These are phyloP conservation scores for Boletus vermiculosoides DNA, from an alignment of 768 basidiomycete species.

Conservation along the genomic window DNA sequence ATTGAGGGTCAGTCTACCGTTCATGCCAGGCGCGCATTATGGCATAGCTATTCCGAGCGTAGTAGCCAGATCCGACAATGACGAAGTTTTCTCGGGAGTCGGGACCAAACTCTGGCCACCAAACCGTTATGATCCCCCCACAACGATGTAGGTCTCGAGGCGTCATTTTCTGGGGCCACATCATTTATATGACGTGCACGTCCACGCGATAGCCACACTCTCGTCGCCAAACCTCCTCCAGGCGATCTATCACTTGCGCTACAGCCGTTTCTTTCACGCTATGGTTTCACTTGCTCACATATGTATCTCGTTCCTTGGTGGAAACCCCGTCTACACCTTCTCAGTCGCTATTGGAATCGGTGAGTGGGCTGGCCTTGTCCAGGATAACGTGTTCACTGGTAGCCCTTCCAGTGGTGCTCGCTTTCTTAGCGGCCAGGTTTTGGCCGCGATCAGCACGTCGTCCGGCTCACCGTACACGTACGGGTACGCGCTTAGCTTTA, in stretches of 20 bases:
- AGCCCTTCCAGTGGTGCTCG: neutral
- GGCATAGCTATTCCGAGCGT: neutral
- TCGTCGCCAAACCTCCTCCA: neutral
- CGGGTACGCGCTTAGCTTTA: neutral
- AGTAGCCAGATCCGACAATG: neutral
- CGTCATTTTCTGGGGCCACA: neutral
- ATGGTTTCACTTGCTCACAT: constrained; percentile 1
- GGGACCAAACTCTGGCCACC: neutral
- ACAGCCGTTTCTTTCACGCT: neutral
- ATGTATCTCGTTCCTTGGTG: neutral
- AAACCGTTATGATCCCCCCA: neutral
- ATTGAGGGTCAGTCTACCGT: neutral
- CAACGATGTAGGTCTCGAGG: neutral
- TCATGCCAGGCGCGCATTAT: neutral
- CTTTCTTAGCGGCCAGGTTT: neutral
- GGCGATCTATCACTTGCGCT: neutral
- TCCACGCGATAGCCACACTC: neutral
- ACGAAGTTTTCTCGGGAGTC: neutral
- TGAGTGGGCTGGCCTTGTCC: neutral
- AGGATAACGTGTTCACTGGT: neutral
- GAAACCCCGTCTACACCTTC: neutral
- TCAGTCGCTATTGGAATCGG: neutral
- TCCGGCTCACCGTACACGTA: neutral
- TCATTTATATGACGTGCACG: neutral
- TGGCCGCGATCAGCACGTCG: neutral